Percentiles rank a stretch among this genome's conserved stretches.
phyloP scores from a whole-genome alignment of 2,329 filamentous ascomycete genomes.

The Ophiostoma perfectum region DNA sequence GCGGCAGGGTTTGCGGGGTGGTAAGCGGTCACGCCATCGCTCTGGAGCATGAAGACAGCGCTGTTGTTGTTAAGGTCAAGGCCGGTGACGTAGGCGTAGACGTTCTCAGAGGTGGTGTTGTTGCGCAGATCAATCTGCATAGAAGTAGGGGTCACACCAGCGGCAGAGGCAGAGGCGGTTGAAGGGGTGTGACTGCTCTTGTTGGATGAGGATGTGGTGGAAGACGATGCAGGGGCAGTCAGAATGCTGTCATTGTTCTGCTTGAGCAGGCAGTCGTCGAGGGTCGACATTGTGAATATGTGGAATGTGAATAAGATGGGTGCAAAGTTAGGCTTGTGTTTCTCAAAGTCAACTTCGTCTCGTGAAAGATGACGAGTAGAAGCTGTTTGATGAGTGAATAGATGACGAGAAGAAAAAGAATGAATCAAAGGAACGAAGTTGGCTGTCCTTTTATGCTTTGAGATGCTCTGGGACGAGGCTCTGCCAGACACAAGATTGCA shows the following conservation, averaged over 20 bases:
- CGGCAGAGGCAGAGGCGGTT: neutral
- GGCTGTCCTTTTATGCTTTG: constrained; percentile 8
- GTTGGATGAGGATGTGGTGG: constrained; percentile 7
- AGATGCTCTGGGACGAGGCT: neutral
- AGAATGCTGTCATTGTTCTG: constrained; percentile 30
- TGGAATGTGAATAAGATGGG: neutral
- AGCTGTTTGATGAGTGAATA: constrained; percentile 1
- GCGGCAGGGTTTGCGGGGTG: constrained; percentile 55
- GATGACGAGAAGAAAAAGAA: neutral
- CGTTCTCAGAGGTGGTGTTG: constrained; percentile 53
- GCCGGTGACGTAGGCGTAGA: constrained; percentile 69
- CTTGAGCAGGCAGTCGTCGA: constrained; percentile 29
- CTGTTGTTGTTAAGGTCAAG: constrained; percentile 55
- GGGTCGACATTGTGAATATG: constrained; percentile 28
- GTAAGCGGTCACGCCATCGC: constrained; percentile 62
- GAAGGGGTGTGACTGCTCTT: neutral
- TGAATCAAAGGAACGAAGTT: neutral
- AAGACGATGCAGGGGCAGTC: constrained; percentile 23
- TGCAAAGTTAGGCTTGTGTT: neutral
- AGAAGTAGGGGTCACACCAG: constrained; percentile 32
- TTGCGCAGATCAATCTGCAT: constrained; percentile 61
- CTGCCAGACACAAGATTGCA: neutral
- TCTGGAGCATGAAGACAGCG: constrained; percentile 55
- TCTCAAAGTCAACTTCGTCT: neutral
- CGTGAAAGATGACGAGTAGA: constrained; percentile 3